These are phyloP conservation scores for Irpex sp. DNA, from an alignment of 1,284 basidiomycete species.

Conservation along the genomic window DNA sequence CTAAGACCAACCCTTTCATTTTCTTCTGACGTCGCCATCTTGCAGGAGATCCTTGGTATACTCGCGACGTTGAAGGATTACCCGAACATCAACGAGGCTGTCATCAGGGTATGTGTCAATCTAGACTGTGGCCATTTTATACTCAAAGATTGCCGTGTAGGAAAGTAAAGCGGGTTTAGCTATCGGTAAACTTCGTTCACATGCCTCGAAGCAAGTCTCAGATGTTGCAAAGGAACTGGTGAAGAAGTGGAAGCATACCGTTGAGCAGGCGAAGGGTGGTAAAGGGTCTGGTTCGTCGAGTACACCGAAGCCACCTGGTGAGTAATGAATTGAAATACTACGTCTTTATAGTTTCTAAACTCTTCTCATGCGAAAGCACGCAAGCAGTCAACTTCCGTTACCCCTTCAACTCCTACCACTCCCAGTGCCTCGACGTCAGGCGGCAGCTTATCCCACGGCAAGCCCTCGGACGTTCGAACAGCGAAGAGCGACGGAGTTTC, in stretches of 20 bases:
- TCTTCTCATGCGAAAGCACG: slow-evolving; percentile 16
- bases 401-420: slow-evolving; percentile 42
- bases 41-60: slow-evolving; percentile 70
- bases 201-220: slow-evolving; percentile 70
- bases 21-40: slow-evolving; percentile 23
- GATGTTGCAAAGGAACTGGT: slow-evolving; percentile 92
- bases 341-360: too few relatives aligned
- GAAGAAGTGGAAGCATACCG: slow-evolving; percentile 86
- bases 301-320: slow-evolving; percentile 34
- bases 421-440: slow-evolving; percentile 30
- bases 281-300: slow-evolving; percentile 26
- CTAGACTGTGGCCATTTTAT: slow-evolving; percentile 4
- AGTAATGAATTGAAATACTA: slow-evolving; percentile 8
- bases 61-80: slow-evolving; percentile 76
- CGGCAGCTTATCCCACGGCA: slow-evolving; percentile 24
- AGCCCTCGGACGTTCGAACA: slow-evolving; percentile 43
- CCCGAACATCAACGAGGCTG: slow-evolving; percentile 79
- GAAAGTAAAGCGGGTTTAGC: slow-evolving; percentile 91
- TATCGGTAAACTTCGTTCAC: slow-evolving; percentile 85
- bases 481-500: slow-evolving; percentile 69
- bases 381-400: slow-evolving; percentile 25
- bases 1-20: slow-evolving; percentile 38
- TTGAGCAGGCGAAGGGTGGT: slow-evolving; percentile 70
- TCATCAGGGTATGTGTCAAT: slow-evolving; percentile 66
- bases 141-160: slow-evolving; percentile 33